Conservation (phyloP, 2,329 filamentous ascomycete species). For the Pseudogymnoascus sp. region DNA sequence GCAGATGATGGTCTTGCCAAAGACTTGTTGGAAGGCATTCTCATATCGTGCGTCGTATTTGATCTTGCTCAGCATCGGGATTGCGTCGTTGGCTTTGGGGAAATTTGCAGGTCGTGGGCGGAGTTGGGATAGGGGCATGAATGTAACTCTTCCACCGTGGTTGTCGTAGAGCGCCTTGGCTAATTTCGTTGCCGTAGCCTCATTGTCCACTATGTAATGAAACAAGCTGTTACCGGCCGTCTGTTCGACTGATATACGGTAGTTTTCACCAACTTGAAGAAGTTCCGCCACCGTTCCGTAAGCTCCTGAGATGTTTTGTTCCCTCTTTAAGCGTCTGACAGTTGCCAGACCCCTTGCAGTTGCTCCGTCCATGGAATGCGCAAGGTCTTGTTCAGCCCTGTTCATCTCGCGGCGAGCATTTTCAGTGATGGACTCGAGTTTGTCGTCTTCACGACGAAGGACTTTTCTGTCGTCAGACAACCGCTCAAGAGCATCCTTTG, state of each 20-base stretch:
- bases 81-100: constrained; percentile 77
- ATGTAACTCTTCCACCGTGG: constrained; percentile 80
- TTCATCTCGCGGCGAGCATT: constrained; percentile 72
- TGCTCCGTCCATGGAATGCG: constrained; percentile 80
- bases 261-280: constrained; percentile 77
- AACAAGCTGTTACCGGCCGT: constrained; percentile 89
- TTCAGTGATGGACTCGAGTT: constrained; percentile 67
- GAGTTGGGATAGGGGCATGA: constrained; percentile 84
- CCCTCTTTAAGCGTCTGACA: constrained; percentile 72
- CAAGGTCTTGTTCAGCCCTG: constrained; percentile 68
- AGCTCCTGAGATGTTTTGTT: constrained; percentile 74
- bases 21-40: constrained; percentile 86
- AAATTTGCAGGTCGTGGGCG: constrained; percentile 65
- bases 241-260: constrained; percentile 84
- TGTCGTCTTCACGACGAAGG: constrained; percentile 83
- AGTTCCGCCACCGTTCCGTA: constrained; percentile 91
- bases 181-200: constrained; percentile 75
- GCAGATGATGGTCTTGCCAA: constrained; percentile 91
- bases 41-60: constrained; percentile 71
- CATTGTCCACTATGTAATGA: constrained; percentile 91
- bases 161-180: constrained; percentile 73
- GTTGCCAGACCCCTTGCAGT: constrained; percentile 83
- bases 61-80: constrained; percentile 80
- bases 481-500: constrained; percentile 70
- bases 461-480: constrained; percentile 81